Base-by-base conservation (phyloP, 345 rosid species). In the Eucalyptus grandis region DNA sequence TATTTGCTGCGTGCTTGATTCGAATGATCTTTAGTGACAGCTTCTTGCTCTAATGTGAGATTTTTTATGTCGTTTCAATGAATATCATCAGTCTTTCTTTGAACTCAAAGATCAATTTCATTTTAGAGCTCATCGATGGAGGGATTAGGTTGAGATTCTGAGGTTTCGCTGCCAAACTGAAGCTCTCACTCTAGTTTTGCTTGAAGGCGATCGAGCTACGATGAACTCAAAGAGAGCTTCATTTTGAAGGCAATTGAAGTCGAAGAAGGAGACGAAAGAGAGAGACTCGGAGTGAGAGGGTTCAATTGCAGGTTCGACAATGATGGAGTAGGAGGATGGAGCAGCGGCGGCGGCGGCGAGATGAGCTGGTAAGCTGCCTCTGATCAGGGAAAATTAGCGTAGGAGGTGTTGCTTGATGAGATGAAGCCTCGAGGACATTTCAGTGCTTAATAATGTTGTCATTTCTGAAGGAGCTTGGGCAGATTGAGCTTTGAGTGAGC, bases 61-160 rank as follows among this genome's bases (percentile, higher is more conserved):
- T 56, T 56, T 56, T 56, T 1, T 0, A 56, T 3, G 6, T 56
- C 6, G 5, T 56, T 56, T 22, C 13, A 21, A 56, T 56, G 3
- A 56, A 56, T 22, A 56, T 21, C 62, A 56, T 1, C 1, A 0
- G 27, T 56, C 1, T 56, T 11, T 9, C 62, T 22, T 56, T 1
- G 11, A 56, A 56, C 27, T 56, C 1, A 6, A 56, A 56, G 13
- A 56, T 4, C 0, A 8, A 22, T 22, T 22, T 24, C 62, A 22
- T 9, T 56, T 22, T 0, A 56, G 6, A 56, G 62, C 62, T 56
- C 13, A 56, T 56, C 11, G 1, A 56, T 0, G 62, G 3, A 56
- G 27, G 27, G 62, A 56, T 22, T 22, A 56, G 12, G 62, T 22
- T 1, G 3, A 56, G 62, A 21, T 56, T 54, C 1, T 22, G 27